Base-by-base conservation (phyloP, 2,329 filamentous ascomycete species). In the Epichloe uncinata region DNA sequence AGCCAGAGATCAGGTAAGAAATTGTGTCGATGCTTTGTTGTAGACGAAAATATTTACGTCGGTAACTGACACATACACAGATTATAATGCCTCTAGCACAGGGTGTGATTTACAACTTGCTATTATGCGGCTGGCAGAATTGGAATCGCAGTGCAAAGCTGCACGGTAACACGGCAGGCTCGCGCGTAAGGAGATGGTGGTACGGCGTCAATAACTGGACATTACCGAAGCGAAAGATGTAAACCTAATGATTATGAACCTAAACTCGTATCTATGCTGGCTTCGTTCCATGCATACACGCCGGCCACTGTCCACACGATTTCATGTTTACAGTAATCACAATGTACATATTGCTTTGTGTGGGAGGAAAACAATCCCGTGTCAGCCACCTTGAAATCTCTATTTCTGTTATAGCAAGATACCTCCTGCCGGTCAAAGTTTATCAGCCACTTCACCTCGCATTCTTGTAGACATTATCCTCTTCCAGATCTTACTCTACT, bases 161-260 rank as follows among this genome's bases (percentile, higher is more conserved):
- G 56, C 82, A 81, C 54, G 93, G 93, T 8, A 81, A 79, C 58
- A 82, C 81, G 26, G 70, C 86, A 15, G 93, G 93, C 20, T 87
- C 86, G 6, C 79, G 78, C 57, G 70, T 93, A 45, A 76, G 93
- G 58, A 75, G 89, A 56, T 97, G 91, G 93, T 98, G 93, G 91
- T 96, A 88, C 72, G 79, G 78, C 20, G 86, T 95, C 16, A 97
- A 97, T 63, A 88, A 94, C 61, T 97, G 93, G 93, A 74, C 76
- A 45, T 67, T 91, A 51, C 84, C 84, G 61, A 68, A 50, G 55
- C 82, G 83, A 61, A 68, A 54, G 9, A 37, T 36, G 40, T 41
- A 48, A 41, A 36, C 13, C 18, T 30, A 43, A 18, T 20, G 33
- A 37, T 16, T 3, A 43, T 9, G 22, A n/a, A 48, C 12, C 30